A percentile compares a stretch with the other conserved stretches of the same genome.
Evolutionary conservation across 169 alveolate genomes (phyloP).

Genomic region (Plasmodium vinckei): DNA sequence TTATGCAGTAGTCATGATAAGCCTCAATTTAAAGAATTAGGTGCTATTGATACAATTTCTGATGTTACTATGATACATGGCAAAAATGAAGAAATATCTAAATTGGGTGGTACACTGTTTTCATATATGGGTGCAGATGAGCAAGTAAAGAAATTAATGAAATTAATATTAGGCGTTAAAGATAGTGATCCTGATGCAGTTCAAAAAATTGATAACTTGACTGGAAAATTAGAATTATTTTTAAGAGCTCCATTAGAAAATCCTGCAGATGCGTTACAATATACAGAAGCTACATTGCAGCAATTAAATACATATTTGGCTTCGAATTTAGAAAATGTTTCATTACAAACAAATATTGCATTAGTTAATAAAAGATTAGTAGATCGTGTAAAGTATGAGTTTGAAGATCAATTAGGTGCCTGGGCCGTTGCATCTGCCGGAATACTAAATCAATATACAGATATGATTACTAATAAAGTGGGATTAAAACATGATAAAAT

Average conservation of each 20-base stretch:
- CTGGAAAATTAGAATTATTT: conserved; percentile 89
- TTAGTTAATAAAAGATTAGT: conserved; percentile 82
- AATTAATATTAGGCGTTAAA: conserved; percentile 86
- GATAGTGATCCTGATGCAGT: conserved; percentile 85
- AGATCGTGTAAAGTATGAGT: conserved; percentile 86
- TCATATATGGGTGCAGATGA: conserved; percentile 93
- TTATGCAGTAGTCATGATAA: conserved; percentile 81
- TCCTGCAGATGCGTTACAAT: conserved; percentile 91
- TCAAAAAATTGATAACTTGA: conserved; percentile 88
- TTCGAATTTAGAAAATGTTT: conserved; percentile 81
- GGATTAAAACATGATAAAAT: conserved; percentile 84
- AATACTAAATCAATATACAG: conserved; percentile 86
- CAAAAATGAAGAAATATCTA: conserved; percentile 87
- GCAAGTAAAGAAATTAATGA: conserved; percentile 91
- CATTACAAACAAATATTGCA: conserved; percentile 82
- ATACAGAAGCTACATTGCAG: conserved; percentile 91
- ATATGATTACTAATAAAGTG: conserved; percentile 82
- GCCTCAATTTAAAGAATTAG: conserved; percentile 85
- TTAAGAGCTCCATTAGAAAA: conserved; percentile 91
- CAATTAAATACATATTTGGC: conserved; percentile 86
- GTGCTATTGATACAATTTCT: conserved; percentile 90
- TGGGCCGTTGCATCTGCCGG: conserved; percentile 94
- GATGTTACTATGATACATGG: conserved; percentile 89
- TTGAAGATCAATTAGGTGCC: conserved; percentile 93
- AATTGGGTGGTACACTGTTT: conserved; percentile 90